Base-by-base conservation (phyloP, 768 basidiomycete species). In the Collybia sp. region DNA sequence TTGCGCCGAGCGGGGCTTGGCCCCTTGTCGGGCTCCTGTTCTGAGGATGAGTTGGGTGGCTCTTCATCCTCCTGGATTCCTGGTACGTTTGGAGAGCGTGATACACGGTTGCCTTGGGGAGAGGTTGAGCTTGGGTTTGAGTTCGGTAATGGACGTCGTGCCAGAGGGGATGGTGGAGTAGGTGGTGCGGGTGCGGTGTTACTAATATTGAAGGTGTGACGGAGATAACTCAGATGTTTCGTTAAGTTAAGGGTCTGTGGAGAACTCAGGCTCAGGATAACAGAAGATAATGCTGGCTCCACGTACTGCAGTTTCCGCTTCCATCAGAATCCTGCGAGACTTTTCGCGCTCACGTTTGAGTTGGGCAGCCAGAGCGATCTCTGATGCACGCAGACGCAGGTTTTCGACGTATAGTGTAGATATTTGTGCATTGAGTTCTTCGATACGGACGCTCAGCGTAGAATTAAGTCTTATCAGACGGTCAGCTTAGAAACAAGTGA, bases 331-430 rank as follows among this genome's bases (percentile, higher is more conserved):
- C 59, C 77, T 82, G 55, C 77, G 71, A 13, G 85, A 85, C 63
- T 82, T 89, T 63, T 87, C 86, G 43, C 79, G 79, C 61, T 91
- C 89, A 58, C 79, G 81, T 70, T 86, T 89, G 48, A 92, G 78
- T 59, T 90, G 85, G 16, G 84, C 68, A 4, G 76, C 68, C 42
- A 92, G 77, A 10, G 84, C 77, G 55, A 90, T 87, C 66, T 89
- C 86, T 15, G 86, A 86, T 54, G 87, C 82, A 47, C 85, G 82
- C 53, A 92, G 72, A 45, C 85, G 79, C 43, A 91, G 76, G 64
- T 92, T 92, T 71, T 92, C 88, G 50, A 83, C 80, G 48, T 88
- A 82, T 40, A 92, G 76, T n/a, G 76, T 75, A 39, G 88, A 84
- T 64, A 92, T 84, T 66, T 91, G 85, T 32, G 81, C 74, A 60